A percentile compares a stretch with the other conserved stretches of the same genome.
Evolutionary conservation across 305 asterid species (phyloP).

Genomic region (Solanum hybrid): DNA sequence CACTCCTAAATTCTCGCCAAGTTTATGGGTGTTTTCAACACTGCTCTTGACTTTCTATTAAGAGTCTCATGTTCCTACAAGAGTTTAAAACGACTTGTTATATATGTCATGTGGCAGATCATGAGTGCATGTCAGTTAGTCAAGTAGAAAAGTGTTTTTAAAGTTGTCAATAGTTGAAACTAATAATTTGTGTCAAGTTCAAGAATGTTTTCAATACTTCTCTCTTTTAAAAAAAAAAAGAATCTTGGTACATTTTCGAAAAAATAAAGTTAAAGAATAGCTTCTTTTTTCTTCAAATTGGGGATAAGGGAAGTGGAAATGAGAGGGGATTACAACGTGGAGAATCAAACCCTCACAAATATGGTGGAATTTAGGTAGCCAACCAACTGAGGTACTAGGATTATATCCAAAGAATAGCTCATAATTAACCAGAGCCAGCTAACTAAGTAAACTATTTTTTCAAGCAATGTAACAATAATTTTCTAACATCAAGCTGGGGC

Average conservation of each 20-base stretch:
- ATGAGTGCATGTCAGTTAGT: too few species aligned
- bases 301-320: neutral
- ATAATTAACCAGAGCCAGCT: neutral
- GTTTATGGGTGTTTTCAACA: neutral
- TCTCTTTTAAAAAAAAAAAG: neutral
- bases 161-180: too few species aligned
- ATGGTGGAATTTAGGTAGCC: neutral
- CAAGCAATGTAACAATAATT: neutral
- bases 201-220: neutral
- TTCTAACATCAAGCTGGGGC: neutral
- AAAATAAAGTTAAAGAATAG: neutral
- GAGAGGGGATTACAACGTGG: neutral
- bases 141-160: neutral
- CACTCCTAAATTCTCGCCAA: neutral
- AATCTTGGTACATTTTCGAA: neutral
- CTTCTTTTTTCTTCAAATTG: neutral
- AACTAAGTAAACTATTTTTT: neutral
- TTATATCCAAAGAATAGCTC: neutral
- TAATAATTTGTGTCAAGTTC: too few species aligned
- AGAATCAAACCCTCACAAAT: neutral
- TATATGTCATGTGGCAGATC: neutral
- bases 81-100: too few species aligned
- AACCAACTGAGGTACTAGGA: neutral
- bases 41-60: neutral
- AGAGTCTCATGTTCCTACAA: neutral